Evolutionary conservation across 176 grass and related monocot genomes (phyloP).

Genomic region (Carex kokanica): DNA sequence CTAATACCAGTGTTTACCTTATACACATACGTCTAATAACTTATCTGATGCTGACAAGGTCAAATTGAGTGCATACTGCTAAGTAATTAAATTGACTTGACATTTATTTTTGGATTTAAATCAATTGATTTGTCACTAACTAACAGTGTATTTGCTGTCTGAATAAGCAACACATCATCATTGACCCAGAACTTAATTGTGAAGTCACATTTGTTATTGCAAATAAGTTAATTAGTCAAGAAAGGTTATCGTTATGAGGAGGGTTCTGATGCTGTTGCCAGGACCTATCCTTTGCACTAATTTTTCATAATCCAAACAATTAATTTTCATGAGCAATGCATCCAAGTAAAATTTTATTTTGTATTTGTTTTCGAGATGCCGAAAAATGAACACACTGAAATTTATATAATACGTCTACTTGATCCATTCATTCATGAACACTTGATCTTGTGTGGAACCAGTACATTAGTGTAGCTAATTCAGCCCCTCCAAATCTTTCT

Average conservation of each 20-base stretch:
- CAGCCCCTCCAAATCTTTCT: too few relatives aligned
- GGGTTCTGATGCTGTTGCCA: background rate
- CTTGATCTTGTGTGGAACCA: background rate
- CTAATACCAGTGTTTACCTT: background rate
- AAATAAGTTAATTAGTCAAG: background rate
- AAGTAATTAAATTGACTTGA: background rate
- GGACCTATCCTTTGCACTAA: background rate
- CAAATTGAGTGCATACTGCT: background rate
- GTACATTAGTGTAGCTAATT: too few relatives aligned
- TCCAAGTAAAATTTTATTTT: background rate
- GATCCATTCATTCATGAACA: background rate
- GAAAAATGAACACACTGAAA: background rate
- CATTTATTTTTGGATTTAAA: background rate
- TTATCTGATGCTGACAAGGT: background rate
- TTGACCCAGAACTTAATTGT: background rate
- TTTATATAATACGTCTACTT: background rate
- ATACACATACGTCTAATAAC: background rate
- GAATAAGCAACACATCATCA: background rate
- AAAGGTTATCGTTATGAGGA: background rate
- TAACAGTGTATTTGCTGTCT: background rate
- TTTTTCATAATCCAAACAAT: background rate
- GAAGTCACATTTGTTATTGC: background rate
- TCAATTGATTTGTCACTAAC: background rate
- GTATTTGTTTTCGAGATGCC: background rate
- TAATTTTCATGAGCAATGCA: background rate